Conservation (phyloP, 2,329 filamentous ascomycete genomes). For the Paraphaeosphaeria minitans region DNA sequence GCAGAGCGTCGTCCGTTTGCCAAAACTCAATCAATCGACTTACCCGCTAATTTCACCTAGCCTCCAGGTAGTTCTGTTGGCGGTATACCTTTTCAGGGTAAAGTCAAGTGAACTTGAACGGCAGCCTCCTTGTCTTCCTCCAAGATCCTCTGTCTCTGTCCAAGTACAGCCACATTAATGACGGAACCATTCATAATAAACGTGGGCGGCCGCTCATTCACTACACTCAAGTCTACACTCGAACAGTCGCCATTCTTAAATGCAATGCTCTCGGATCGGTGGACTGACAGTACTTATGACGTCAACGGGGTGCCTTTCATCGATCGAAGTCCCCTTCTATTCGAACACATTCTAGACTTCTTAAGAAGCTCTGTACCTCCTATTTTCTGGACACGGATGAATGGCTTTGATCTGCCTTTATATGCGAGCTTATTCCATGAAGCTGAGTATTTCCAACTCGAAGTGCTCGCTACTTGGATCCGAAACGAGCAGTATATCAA, state of each 20-base stretch:
- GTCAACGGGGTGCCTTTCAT: neutral
- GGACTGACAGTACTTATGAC: neutral
- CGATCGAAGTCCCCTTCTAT: slow-evolving; percentile 3
- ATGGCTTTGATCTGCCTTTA: slow-evolving; percentile 3
- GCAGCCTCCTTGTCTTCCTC: neutral
- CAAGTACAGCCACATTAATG: neutral
- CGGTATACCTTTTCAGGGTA: too few relatives aligned
- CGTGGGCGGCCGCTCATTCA: neutral
- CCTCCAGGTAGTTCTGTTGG: too few relatives aligned
- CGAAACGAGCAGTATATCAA: neutral
- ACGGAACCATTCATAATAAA: neutral
- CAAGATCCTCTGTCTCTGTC: neutral
- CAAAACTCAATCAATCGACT: too few relatives aligned
- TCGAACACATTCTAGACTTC: neutral
- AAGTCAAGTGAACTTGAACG: too few relatives aligned
- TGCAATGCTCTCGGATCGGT: neutral
- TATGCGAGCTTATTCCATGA: neutral
- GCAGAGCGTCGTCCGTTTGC: too few relatives aligned
- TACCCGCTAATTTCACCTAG: too few relatives aligned
- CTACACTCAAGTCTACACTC: neutral
- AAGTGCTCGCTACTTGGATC: neutral
- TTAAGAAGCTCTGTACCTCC: neutral
- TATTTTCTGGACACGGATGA: neutral
- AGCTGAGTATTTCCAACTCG: neutral
- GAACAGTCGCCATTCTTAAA: slow-evolving; percentile 1